These are phyloP conservation scores for Asterophora parasitica DNA, from an alignment of 768 basidiomycete genomes.

Conservation along the genomic window DNA sequence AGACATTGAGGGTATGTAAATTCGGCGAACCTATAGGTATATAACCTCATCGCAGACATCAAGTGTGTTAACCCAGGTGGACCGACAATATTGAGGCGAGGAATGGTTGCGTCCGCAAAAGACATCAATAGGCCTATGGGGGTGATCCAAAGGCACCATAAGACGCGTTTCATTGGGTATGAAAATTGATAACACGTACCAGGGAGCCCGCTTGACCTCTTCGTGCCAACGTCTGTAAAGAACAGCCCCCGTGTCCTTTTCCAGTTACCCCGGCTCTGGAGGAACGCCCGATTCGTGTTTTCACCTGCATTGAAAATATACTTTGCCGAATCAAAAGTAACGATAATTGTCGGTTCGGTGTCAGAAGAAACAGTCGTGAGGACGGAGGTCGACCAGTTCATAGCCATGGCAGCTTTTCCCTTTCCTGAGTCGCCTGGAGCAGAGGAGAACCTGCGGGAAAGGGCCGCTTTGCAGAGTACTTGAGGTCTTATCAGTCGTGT, in stretches of 20 bases:
- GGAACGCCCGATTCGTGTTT: slow-evolving; percentile 68
- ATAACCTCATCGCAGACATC: slow-evolving; percentile 66
- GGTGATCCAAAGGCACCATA: background rate
- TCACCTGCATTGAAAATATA: slow-evolving; percentile 90
- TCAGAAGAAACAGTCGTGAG: slow-evolving; percentile 44
- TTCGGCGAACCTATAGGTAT: slow-evolving; percentile 54
- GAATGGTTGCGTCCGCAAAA: slow-evolving; percentile 64
- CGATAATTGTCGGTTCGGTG: slow-evolving; percentile 72
- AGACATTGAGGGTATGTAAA: background rate
- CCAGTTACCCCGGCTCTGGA: slow-evolving; percentile 63
- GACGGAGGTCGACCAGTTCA: slow-evolving; percentile 22
- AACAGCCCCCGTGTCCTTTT: slow-evolving; percentile 68
- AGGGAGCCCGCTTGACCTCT: slow-evolving; percentile 65
- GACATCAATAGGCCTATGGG: slow-evolving; percentile 69
- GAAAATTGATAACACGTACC: slow-evolving; percentile 37
- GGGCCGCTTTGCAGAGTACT: slow-evolving; percentile 5
- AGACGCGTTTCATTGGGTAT: background rate
- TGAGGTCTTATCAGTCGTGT: slow-evolving; percentile 1
- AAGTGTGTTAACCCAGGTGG: slow-evolving; percentile 70
- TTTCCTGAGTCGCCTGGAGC: background rate
- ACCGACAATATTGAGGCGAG: slow-evolving; percentile 58
- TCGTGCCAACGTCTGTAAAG: slow-evolving; percentile 58
- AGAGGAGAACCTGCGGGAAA: slow-evolving; percentile 10
- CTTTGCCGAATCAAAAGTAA: slow-evolving; percentile 73
- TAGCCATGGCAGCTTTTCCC: slow-evolving; percentile 26